phyloP scores from a whole-genome alignment of 1,284 basidiomycete species.

The Puccinia triticina region DNA sequence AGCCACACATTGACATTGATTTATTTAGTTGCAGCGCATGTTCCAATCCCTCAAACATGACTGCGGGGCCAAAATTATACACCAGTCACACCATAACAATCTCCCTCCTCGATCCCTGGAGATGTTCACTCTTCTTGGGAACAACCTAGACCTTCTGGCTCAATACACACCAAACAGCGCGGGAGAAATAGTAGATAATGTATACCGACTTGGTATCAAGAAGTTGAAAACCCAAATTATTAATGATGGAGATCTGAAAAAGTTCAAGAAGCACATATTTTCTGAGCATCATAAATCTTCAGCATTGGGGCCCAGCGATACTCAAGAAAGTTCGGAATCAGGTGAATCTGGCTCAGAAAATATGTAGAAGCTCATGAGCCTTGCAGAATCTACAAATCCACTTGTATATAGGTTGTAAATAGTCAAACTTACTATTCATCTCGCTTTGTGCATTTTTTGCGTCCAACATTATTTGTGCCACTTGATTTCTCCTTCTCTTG shows the following conservation, averaged over 20 bases:
- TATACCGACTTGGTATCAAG: neutral
- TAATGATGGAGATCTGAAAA: neutral
- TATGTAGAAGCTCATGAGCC: neutral
- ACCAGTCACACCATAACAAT: neutral
- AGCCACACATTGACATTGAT: too few relatives aligned
- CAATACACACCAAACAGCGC: neutral
- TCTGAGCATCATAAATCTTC: too few relatives aligned
- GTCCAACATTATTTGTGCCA: neutral
- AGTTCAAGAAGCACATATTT: conserved; percentile 4
- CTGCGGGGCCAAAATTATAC: neutral
- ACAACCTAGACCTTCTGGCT: neutral
- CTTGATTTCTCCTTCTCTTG: neutral
- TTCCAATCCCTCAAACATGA: neutral
- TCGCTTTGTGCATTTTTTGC: too few relatives aligned
- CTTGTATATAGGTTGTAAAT: neutral
- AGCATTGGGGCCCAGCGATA: too few relatives aligned
- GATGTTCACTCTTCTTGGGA: neutral
- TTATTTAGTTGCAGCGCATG: conserved; percentile 3
- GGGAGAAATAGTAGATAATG: neutral
- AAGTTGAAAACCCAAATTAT: neutral
- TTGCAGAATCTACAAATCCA: neutral
- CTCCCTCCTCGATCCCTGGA: neutral
- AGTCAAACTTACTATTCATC: too few relatives aligned
- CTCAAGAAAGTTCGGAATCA: too few relatives aligned
- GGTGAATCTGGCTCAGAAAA: neutral